Evolutionary conservation across 345 rosid species (phyloP).

Genomic region (Sonneratia caseolaris): DNA sequence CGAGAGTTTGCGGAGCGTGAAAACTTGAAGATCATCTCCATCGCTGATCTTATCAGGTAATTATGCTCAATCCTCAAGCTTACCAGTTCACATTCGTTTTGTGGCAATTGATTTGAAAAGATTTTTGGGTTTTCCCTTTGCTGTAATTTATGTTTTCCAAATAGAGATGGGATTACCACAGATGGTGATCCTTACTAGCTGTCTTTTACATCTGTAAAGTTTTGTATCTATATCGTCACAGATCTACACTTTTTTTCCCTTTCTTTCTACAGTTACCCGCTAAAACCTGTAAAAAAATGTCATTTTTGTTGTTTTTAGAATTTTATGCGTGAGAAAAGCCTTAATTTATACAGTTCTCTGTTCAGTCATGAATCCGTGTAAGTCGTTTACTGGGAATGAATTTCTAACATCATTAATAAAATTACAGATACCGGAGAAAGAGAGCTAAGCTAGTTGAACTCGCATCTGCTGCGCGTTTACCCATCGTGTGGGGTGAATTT

Average conservation of each 20-base stretch:
- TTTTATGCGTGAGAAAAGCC: not conserved
- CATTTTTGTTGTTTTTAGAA: not conserved
- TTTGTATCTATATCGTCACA: not conserved
- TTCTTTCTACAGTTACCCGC: not conserved
- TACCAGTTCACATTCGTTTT: not conserved
- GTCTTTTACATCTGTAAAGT: not conserved
- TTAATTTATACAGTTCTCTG: not conserved
- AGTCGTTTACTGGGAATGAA: not conserved
- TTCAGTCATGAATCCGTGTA: not conserved
- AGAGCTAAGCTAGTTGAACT: constrained; percentile 65
- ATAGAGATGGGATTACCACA: not conserved
- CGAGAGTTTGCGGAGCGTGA: constrained; percentile 51
- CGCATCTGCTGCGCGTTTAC: constrained; percentile 70
- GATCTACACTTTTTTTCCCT: not conserved
- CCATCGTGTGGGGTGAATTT: constrained; percentile 94
- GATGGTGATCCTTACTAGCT: not conserved
- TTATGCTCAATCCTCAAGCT: not conserved
- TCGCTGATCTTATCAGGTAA: constrained; percentile 78
- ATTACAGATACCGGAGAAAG: constrained; percentile 71
- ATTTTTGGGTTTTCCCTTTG: no score
- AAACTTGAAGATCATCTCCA: constrained; percentile 55
- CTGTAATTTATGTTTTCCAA: not conserved
- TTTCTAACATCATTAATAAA: not conserved
- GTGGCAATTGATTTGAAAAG: no score
- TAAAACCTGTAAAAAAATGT: not conserved